Conservation (phyloP, 1,284 basidiomycete species). For the Termitomyces sp. region DNA sequence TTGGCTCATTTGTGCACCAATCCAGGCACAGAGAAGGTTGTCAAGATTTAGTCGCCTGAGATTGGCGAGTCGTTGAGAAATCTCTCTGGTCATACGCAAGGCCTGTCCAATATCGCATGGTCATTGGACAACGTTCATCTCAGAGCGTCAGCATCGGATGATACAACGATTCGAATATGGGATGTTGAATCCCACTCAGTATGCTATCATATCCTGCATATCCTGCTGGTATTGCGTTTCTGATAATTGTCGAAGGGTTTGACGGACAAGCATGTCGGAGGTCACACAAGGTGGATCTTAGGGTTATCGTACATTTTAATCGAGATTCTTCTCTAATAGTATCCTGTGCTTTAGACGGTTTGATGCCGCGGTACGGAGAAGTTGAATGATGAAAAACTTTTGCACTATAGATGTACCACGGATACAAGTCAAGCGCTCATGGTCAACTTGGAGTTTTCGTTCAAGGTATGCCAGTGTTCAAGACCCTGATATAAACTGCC, state of each 20-base stretch:
- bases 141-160: constrained; percentile 89
- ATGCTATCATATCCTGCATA: constrained; percentile 27
- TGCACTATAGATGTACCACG: constrained; percentile 53
- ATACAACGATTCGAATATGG: constrained; percentile 83
- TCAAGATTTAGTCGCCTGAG: constrained; percentile 78
- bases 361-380: constrained; percentile 51
- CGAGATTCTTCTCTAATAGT: constrained; percentile 88
- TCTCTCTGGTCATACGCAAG: constrained; percentile 70
- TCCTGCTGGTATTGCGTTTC: constrained; percentile 4
- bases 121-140: constrained; percentile 78
- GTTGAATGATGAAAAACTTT: constrained; percentile 4
- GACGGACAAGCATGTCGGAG: constrained; percentile 62
- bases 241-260: constrained; percentile 45
- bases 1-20: background rate
- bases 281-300: constrained; percentile 91
- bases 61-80: constrained; percentile 75
- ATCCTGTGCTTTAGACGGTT: constrained; percentile 86
- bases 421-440: too few relatives aligned
- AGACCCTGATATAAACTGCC: too few relatives aligned
- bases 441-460: too few relatives aligned
- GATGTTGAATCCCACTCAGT: constrained; percentile 76
- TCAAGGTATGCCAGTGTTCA: too few relatives aligned
- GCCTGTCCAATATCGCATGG: constrained; percentile 86
- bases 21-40: constrained; percentile 66
- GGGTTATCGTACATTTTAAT: constrained; percentile 90